Evolutionary conservation across 257 asterid genomes (phyloP).

Genomic region (Plantago major): DNA sequence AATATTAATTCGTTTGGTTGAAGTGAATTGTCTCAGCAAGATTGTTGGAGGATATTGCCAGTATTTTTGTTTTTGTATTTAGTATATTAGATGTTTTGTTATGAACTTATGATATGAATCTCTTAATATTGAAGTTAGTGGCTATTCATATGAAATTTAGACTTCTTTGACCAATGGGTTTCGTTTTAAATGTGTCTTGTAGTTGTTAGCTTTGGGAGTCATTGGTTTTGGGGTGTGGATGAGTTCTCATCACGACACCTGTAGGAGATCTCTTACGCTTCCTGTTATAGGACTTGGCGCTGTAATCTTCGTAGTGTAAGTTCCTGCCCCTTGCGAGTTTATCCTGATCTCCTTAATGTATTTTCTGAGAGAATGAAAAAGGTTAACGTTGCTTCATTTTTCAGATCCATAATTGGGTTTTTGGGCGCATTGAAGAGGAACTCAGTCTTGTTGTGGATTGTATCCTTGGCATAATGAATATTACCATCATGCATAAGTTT

Average conservation of each 20-base stretch:
- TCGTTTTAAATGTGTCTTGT: conserved; percentile 15
- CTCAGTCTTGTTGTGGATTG: conserved; percentile 81
- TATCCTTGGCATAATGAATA: conserved; percentile 41
- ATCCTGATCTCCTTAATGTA: neutral
- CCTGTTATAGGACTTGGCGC: conserved; percentile 87
- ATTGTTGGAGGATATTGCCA: neutral
- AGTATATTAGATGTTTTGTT: too few relatives aligned
- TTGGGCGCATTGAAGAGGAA: conserved; percentile 82
- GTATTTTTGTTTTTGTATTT: neutral
- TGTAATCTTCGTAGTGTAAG: conserved; percentile 66
- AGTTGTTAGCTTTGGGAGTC: conserved; percentile 72
- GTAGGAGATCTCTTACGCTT: conserved; percentile 71
- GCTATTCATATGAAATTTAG: conserved; percentile 5
- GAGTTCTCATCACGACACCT: conserved; percentile 73
- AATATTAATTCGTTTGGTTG: neutral
- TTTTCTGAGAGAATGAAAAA: neutral
- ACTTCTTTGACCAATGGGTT: conserved; percentile 3
- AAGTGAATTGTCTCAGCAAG: neutral
- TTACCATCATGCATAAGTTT: neutral
- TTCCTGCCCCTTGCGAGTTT: conserved; percentile 6
- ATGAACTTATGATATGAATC: too few relatives aligned
- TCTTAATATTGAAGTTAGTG: conserved; percentile 3
- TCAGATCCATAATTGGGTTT: conserved; percentile 78
- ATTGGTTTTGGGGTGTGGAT: conserved; percentile 88
- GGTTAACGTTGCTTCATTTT: conserved; percentile 8